Conservation (phyloP, 2,329 filamentous ascomycete genomes). For the Botryotinia globosa region DNA sequence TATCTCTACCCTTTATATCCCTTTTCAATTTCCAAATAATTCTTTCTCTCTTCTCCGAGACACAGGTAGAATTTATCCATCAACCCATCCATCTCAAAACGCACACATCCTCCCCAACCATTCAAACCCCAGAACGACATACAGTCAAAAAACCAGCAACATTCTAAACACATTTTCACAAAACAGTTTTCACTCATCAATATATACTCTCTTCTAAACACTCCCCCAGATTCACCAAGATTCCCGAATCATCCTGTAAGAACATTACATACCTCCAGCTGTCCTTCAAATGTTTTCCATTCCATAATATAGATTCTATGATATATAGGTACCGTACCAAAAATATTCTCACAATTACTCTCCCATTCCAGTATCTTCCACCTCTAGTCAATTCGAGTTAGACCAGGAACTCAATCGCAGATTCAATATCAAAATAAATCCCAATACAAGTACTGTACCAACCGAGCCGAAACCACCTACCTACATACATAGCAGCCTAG, state of each 20-base stretch:
- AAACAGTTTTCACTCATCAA: neutral
- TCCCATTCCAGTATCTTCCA: neutral
- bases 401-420: neutral
- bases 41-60: no score
- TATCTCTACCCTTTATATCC: no score
- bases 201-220: neutral
- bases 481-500: no score
- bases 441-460: neutral
- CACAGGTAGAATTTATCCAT: no score
- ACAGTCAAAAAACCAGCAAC: fast-evolving
- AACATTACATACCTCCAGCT: neutral
- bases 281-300: neutral
- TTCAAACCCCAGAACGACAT: neutral
- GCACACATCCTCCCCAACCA: no score
- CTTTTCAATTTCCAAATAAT: no score
- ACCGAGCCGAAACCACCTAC: neutral
- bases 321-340: neutral
- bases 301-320: neutral
- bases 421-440: neutral
- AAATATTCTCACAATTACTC: neutral
- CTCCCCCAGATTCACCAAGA: neutral
- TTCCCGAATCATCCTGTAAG: neutral
- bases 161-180: neutral
- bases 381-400: neutral
- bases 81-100: no score